Evolutionary conservation across 768 basidiomycete genomes (phyloP).

Genomic region (Mycena alexandri): DNA sequence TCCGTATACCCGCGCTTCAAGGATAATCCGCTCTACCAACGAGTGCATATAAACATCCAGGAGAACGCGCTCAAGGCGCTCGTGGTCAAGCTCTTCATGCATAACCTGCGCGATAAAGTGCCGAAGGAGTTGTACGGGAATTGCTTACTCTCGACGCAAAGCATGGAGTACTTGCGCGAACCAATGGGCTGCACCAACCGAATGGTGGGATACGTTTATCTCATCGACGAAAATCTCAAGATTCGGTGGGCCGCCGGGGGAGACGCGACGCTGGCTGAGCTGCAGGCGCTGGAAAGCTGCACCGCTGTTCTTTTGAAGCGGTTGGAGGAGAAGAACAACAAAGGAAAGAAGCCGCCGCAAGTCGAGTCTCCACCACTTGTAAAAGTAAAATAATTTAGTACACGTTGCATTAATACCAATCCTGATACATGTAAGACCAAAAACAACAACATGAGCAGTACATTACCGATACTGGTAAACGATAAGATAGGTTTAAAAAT

Average conservation of each 20-base stretch:
- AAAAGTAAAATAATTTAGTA: neutral
- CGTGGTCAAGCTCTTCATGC: conserved; percentile 88
- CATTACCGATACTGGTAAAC: conserved; percentile 1
- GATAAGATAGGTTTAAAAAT: conserved; percentile 17
- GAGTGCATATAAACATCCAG: conserved; percentile 91
- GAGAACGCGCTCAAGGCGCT: conserved; percentile 94
- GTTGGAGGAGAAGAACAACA: conserved; percentile 52
- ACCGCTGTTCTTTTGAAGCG: conserved; percentile 76
- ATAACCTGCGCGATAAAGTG: conserved; percentile 74
- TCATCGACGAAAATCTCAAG: conserved; percentile 87
- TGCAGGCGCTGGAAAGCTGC: conserved; percentile 75
- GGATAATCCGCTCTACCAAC: conserved; percentile 74
- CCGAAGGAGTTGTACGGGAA: conserved; percentile 74
- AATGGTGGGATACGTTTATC: conserved; percentile 91
- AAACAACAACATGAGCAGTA: neutral
- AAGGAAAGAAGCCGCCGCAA: conserved; percentile 33
- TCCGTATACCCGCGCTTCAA: conserved; percentile 66
- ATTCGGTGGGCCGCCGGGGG: conserved; percentile 95
- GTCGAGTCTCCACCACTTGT: neutral
- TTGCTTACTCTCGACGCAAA: conserved; percentile 86
- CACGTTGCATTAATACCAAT: too few relatives aligned
- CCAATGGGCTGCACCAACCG: conserved; percentile 91
- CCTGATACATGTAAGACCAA: too few relatives aligned
- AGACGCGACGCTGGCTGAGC: conserved; percentile 83
- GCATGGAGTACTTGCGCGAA: conserved; percentile 87